Percentiles rank a stretch among this genome's conserved stretches.
Evolutionary conservation across 192 early-diverging fungal species (phyloP).

Genomic region (Linnemannia hyalina): DNA sequence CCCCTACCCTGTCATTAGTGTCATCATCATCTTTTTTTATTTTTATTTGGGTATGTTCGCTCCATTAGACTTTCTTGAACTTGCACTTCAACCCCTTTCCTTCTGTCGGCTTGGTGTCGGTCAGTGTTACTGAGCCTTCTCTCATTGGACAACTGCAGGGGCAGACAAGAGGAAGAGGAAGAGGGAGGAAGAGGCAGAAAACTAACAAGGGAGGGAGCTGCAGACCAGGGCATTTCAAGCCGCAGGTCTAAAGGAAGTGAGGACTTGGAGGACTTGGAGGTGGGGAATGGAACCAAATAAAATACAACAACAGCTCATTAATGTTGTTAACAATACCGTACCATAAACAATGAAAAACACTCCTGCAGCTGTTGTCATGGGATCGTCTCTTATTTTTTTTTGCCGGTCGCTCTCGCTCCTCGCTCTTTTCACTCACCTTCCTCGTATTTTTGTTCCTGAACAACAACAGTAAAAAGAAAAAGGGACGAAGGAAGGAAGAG

Average conservation of each 20-base stretch:
- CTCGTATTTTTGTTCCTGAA: neutral
- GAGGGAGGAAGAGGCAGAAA: neutral
- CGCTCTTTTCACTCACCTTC: neutral
- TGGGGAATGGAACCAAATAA: neutral
- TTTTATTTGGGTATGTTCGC: neutral
- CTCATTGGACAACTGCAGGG: no score
- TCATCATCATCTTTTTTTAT: neutral
- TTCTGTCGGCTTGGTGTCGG: no score
- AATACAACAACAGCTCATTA: neutral
- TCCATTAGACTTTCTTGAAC: neutral
- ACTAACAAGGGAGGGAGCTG: neutral
- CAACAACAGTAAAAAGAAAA: neutral
- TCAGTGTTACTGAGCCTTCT: no score
- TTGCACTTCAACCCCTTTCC: no score
- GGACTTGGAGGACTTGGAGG: neutral
- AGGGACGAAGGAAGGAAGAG: no score
- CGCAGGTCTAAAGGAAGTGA: neutral
- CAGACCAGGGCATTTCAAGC: neutral
- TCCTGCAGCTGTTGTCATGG: conserved; percentile 5
- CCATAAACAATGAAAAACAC: no score
- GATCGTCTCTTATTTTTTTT: neutral
- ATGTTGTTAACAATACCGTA: neutral
- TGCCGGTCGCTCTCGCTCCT: neutral
- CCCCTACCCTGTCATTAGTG: neutral
- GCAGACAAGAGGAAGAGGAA: no score